Evolutionary conservation across 225 moss, liverwort and hornwort genomes (phyloP).

Genomic region (Straminergon stramineum): DNA sequence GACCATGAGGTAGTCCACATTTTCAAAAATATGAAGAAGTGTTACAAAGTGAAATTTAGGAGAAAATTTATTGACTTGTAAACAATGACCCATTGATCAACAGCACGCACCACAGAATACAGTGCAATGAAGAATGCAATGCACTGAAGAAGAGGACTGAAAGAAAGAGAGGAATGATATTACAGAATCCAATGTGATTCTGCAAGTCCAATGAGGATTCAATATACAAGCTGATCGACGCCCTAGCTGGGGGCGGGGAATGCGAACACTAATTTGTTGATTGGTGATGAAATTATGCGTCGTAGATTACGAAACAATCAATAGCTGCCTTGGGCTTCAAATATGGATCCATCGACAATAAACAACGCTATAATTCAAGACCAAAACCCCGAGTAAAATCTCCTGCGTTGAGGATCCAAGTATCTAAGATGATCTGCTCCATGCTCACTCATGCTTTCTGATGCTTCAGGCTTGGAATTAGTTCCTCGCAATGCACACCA

Average conservation of each 20-base stretch:
- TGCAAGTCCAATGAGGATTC: neutral
- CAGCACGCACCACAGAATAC: neutral
- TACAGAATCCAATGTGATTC: slow-evolving; percentile 5
- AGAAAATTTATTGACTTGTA: neutral
- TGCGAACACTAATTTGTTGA: neutral
- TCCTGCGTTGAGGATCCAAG: slow-evolving; percentile 35
- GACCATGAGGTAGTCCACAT: neutral
- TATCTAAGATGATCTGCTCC: slow-evolving; percentile 7
- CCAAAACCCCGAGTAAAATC: slow-evolving; percentile 44
- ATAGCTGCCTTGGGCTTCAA: neutral
- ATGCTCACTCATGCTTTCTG: slow-evolving; percentile 31
- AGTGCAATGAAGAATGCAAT: neutral
- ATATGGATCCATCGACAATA: neutral
- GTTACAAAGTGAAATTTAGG: neutral
- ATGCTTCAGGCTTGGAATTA: slow-evolving; percentile 19
- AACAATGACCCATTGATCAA: neutral
- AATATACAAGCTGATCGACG: slow-evolving; percentile 1
- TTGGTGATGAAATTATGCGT: neutral
- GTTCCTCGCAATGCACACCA: slow-evolving; percentile 30
- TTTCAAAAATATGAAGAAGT: neutral
- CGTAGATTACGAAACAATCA: neutral
- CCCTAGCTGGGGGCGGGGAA: neutral
- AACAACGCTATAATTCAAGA: neutral
- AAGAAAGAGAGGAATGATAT: neutral
- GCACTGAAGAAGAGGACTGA: neutral